Evolutionary conservation across 257 asterid species (phyloP).

Genomic region (Leptodermis oblonga): DNA sequence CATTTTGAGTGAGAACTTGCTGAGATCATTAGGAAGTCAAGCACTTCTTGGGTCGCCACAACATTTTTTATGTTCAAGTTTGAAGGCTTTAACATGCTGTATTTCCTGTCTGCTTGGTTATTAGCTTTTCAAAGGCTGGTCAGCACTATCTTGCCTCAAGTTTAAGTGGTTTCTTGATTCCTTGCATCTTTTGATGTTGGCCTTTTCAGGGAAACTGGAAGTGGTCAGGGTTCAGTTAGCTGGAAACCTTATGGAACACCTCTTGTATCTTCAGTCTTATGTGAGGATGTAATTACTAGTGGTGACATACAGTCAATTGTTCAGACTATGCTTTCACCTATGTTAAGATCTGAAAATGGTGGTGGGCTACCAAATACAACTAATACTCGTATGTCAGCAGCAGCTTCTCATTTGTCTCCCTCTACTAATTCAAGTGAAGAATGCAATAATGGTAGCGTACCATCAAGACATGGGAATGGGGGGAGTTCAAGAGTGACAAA

Average conservation of each 20-base stretch:
- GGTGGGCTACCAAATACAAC: constrained; percentile 24
- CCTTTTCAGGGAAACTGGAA: constrained; percentile 61
- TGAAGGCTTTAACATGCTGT: neutral
- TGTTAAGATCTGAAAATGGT: constrained; percentile 50
- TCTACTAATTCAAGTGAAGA: constrained; percentile 27
- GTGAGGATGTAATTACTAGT: constrained; percentile 75
- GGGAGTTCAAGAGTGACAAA: constrained; percentile 40
- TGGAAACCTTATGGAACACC: constrained; percentile 99
- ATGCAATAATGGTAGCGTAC: constrained; percentile 30
- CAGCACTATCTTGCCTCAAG: constrained; percentile 1
- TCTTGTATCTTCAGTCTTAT: constrained; percentile 86
- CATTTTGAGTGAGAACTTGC: neutral
- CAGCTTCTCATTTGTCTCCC: constrained; percentile 35
- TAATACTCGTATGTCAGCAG: constrained; percentile 33
- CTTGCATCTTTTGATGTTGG: constrained; percentile 4
- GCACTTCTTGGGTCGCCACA: neutral
- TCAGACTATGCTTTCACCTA: constrained; percentile 75
- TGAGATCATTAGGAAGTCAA: neutral
- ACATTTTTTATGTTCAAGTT: neutral
- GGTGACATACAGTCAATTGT: constrained; percentile 85
- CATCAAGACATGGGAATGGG: constrained; percentile 43
- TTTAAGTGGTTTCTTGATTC: constrained; percentile 2
- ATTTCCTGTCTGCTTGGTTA: neutral
- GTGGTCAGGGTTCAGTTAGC: constrained; percentile 62
- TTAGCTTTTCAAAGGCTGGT: neutral